Base-by-base conservation (phyloP, 352 stramenopile genomes). In the Pythium vanterpoolii region DNA sequence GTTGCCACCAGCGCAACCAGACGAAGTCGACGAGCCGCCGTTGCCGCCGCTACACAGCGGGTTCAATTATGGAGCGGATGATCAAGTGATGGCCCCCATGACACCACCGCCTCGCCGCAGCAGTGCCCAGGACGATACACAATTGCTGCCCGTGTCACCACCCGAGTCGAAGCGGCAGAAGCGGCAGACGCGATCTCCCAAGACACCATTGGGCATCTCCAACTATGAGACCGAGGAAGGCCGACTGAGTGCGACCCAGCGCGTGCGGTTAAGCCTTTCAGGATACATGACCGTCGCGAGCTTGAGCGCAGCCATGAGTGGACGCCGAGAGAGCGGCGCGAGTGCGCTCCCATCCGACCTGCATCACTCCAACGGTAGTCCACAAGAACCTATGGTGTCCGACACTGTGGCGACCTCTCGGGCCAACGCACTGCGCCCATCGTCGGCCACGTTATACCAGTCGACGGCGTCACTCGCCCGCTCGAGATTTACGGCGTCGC, bases 181-280 rank as follows among this genome's bases (percentile, higher is more conserved):
- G 28, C 52, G 58, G 10, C 58, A 49, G n/a, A 46, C 53, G 23
- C 47, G 31, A 21, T 60, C 74, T 5, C 83, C 76, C 3, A 92
- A 87, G 63, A 88, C 79, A 0, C 77, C 77, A 4, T 63, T 73
- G 2, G 74, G 78, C 5, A 74, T 64, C 9, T 72, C 69, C 1
- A 68, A n/a, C 10, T 74, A 82, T 46, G 49, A 62, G 5, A 48
- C 56, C 8, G 53, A 52, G 9, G 71, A 74, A 19, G 53, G 67
- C 21, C 69, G 53, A n/a, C 66, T 85, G 13, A 89, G 71, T 50
- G 79, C 79, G 4, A 74, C 78, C 8, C 79, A 90, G 64, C 73
- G 73, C 6, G 71, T 86, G 31, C 76, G 81, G 1, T 71, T 89
- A 49, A 83, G 77, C 26, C 45, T 86, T 14, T 80, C 79, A 0